phyloP scores from a whole-genome alignment of 768 basidiomycete genomes.

The Ephemerocybe angulata region DNA sequence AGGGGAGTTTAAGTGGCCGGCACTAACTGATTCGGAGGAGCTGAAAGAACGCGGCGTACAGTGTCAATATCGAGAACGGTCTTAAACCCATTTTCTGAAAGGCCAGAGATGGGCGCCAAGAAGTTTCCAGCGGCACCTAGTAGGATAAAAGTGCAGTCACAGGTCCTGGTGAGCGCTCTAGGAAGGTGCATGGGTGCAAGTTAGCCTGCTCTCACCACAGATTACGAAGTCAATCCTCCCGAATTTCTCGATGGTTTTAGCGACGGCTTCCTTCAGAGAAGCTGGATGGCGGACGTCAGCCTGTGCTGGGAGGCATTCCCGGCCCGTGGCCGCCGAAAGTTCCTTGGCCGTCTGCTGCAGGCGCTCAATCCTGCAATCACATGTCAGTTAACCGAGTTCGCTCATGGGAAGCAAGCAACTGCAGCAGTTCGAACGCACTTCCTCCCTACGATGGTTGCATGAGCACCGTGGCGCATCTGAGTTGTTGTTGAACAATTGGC shows the following conservation, averaged over 20 bases:
- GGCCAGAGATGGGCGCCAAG: conserved; percentile 75
- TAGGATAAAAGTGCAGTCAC: not conserved
- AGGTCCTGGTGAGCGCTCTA: not conserved
- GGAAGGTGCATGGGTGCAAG: not conserved
- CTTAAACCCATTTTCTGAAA: conserved; percentile 87
- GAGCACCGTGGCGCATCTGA: conserved; percentile 81
- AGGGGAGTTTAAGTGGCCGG: not conserved
- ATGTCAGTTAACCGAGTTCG: conserved; percentile 5
- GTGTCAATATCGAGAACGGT: conserved; percentile 95
- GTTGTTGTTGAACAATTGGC: not conserved
- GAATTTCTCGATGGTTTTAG: conserved; percentile 68
- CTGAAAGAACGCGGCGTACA: conserved; percentile 40
- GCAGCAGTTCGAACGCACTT: conserved; percentile 56
- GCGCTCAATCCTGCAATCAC: conserved; percentile 56
- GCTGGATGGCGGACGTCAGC: conserved; percentile 83
- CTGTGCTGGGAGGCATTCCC: conserved; percentile 63
- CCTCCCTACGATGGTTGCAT: conserved; percentile 79
- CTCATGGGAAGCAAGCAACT: not conserved
- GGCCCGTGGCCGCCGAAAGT: conserved; percentile 66
- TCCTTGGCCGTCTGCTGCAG: conserved; percentile 66
- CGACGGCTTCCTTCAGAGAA: conserved; percentile 70
- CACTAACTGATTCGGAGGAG: too few relatives aligned
- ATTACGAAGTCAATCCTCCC: conserved; percentile 94
- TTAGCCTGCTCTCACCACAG: conserved; percentile 55
- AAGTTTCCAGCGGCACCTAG: conserved; percentile 96